Conservation (phyloP, 495 filamentous ascomycete genomes). For the Penicillium fimorum region DNA sequence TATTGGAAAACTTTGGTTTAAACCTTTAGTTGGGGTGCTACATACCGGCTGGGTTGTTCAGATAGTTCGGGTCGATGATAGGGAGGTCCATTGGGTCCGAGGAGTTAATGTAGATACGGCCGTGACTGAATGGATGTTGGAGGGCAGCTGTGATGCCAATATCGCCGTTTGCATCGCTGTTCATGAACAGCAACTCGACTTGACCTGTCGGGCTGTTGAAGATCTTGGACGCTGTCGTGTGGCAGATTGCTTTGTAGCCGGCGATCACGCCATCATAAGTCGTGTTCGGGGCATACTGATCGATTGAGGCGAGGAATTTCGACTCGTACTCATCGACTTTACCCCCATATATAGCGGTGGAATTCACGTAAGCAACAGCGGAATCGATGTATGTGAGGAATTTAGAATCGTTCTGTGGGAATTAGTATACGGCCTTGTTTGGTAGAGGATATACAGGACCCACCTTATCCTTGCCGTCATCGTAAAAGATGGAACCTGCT, state of each 20-base stretch:
- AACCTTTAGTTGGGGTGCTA: neutral
- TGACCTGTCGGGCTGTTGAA: conserved; percentile 28
- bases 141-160: conserved; percentile 37
- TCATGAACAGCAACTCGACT: conserved; percentile 36
- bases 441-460: neutral
- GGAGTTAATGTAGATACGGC: conserved; percentile 38
- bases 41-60: conserved; percentile 31
- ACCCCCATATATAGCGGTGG: conserved; percentile 24
- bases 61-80: conserved; percentile 38
- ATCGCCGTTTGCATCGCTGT: conserved; percentile 32
- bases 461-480: conserved; percentile 29
- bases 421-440: conserved; percentile 8
- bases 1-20: neutral
- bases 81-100: conserved; percentile 36
- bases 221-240: conserved; percentile 30
- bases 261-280: conserved; percentile 28
- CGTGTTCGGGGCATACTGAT: conserved; percentile 23
- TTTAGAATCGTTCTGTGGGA: conserved; percentile 22
- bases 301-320: conserved; percentile 23
- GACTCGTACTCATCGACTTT: conserved; percentile 13
- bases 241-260: conserved; percentile 37
- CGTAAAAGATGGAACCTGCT: conserved; percentile 30
- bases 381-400: conserved; percentile 35
- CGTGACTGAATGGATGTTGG: conserved; percentile 37
- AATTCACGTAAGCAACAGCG: conserved; percentile 35